Evolutionary conservation across 257 asterid genomes (phyloP), one percentile per base, ranked within the genome.

Genomic region (Henckelia pumila): DNA sequence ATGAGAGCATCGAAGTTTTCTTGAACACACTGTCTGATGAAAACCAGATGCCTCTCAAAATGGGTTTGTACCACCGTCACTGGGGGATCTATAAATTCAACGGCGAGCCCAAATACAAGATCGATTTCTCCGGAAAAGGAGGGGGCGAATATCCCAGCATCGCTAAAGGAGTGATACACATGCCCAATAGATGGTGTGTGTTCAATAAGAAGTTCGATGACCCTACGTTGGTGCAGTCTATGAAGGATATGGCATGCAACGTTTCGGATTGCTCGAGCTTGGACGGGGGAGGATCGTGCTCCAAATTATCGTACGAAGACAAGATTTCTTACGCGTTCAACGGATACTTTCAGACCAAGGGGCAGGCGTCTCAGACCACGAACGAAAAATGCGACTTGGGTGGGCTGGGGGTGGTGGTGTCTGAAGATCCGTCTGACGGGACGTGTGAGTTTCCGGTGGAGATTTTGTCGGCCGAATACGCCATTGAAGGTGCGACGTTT

Each of bases 251-350:
- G 0, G 82, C 93, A 0, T 88, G 91, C 35, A 0, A 1, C 0
- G 0, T 0, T 0, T 63, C 81, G 3, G 91, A 88, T 56, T 88
- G 93, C 73, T 68, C 91, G 2, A 25, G 63, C 0, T 16, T 86
- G n/a, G 47, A 35, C 1, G 33, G 67, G 1, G 93, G 91, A 6
- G 84, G 78, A 8, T 74, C 87, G 0, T 88, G 89, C 67, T 62
- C 67, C 59, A 47, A 37, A 17, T 53, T 85, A 21, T 53, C 58
- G 32, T 33, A 5, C 5, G 10, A 5, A 4, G 61, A 70, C 35
- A 82, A 78, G 9, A 70, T 78, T 5, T 88, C 93, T 4, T 88
- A 82, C 61, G 89, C 89, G 10, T 86, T 82, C 67, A 84, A 84
- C 47, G 71, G 59, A 61, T 72, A 57, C 2, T 88, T 77, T 23